Evolutionary conservation across 75 land plant genomes (phyloP), one percentile per base, ranked within the genome.

Genomic region (Sequoia sempervirens): DNA sequence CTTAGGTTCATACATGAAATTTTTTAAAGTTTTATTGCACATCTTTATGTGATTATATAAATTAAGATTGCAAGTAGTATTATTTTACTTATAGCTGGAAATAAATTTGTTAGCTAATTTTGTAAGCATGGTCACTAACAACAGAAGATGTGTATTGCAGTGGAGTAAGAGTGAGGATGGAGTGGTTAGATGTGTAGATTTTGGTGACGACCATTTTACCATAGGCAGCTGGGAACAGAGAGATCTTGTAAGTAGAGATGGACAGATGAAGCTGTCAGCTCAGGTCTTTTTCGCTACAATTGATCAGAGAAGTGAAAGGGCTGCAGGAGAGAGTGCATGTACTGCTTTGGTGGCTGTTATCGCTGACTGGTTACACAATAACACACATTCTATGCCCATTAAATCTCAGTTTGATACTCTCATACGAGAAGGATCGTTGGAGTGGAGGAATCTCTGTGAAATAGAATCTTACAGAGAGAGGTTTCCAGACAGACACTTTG

Each of bases 241-340:
- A 81, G 94, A 95, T 74, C 46, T 95, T 5, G 79, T 87, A 5
- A 92, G 98, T 84, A 89, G 99, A 37, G 99, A 97, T 89, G 96
- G 95, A 37, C 88, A 89, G 50, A 86, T 94, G 91, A 92, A 93
- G 89, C 89, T 97, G 40, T 86, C 88, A 30, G 87, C 99, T 5
- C 84, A 91, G 17, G 93, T 97, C 15, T 95, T 97, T 79, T 91
- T 94, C 87, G 97, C 99, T 30, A 93, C 99, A 68, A 96, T 97
- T 70, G 99, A 97, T 78, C 99, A 97, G 80, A 86, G 98, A 76
- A 95, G 96, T 82, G 98, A 97, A 41, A 89, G 92, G 26, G 99
- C 98, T 58, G 93, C 99, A 34, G 99, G 99, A 18, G 98, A 95
- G 72, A 93, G 99, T 87, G 99, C 99, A 12, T 97, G 99, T 80